Evolutionary conservation across 352 stramenopile genomes (phyloP), one percentile per base, ranked within the genome.

Genomic region (Thraustochytrium striatum): DNA sequence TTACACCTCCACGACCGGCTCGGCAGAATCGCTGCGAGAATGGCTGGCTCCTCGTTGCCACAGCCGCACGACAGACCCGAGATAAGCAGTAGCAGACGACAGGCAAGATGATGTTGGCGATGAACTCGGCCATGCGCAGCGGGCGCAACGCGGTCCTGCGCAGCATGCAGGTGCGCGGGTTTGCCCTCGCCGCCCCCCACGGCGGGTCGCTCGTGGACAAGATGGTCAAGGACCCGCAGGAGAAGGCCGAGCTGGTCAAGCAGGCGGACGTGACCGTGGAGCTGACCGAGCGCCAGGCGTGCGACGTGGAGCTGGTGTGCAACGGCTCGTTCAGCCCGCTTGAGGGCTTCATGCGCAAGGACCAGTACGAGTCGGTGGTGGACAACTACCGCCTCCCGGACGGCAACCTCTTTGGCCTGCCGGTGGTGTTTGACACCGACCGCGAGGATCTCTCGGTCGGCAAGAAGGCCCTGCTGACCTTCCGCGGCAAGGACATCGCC

Each of bases 251-350:
- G 32, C 44, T 75, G 30, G 50, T 43, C 32, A 75, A 25, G 7
- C 32, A 25, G n/a, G 65, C 52, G 21, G 65, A 75, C 41, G 39
- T 38, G 65, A 83, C 86, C 43, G 58, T 94, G 35, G 82, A 93
- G 82, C 85, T 93, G 13, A 87, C 82, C 35, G 85, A 90, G 62
- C 87, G 90, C 84, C 90, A 96, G 83, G 85, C 94, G 55, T 96
- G 91, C 81, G 91, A 96, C 86, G 86, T 94, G 33, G 90, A 95
- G 85, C 87, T 95, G 13, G 88, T 96, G 78, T 91, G 92, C 84
- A 95, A 94, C 82, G 90, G 91, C 79, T 91, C 88, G 82, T 95
- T 96, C 83, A 91, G 85, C 58, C 91, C 91, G 33, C 83, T 96
- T 28, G 92, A 86, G 43, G 87, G 88, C 81, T 96, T 95, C 84